These are phyloP conservation scores for Phytophthora hibernalis DNA, from an alignment of 352 stramenopile genomes.

Conservation along the genomic window DNA sequence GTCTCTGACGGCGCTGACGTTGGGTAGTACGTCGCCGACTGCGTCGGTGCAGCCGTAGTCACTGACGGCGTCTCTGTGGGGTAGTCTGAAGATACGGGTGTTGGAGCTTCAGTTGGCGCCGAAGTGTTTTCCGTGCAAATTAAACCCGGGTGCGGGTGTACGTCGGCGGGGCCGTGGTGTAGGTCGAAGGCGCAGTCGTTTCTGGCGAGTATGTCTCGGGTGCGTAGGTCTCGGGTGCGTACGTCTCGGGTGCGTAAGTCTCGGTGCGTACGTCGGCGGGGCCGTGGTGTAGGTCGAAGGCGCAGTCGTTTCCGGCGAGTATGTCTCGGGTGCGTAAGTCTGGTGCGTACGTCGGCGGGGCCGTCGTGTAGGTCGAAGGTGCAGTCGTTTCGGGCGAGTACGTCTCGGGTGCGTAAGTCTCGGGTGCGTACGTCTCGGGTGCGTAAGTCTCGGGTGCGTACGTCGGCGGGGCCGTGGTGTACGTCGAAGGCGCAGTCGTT, in stretches of 20 bases:
- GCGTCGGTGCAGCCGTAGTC: neutral
- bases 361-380: neutral
- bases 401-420: neutral
- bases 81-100: neutral
- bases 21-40: neutral
- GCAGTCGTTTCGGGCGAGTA: neutral
- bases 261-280: neutral
- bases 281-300: no score
- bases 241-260: neutral
- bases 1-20: neutral
- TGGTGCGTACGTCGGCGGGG: no score
- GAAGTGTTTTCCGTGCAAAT: constrained; percentile 23
- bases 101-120: neutral
- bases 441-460: constrained; percentile 4
- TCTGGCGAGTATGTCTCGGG: constrained; percentile 5
- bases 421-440: neutral
- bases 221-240: neutral
- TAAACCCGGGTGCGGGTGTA: constrained; percentile 14
- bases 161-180: no score
- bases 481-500: neutral
- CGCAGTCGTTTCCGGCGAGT: no score
- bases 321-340: constrained; percentile 1
- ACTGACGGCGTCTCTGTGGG: constrained; percentile 1
- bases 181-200: neutral
- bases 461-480: neutral